Evolutionary conservation across 371 early-diverging fungal genomes (phyloP), one percentile per base, ranked within the genome.

Genomic region (Batkoa obscura): DNA sequence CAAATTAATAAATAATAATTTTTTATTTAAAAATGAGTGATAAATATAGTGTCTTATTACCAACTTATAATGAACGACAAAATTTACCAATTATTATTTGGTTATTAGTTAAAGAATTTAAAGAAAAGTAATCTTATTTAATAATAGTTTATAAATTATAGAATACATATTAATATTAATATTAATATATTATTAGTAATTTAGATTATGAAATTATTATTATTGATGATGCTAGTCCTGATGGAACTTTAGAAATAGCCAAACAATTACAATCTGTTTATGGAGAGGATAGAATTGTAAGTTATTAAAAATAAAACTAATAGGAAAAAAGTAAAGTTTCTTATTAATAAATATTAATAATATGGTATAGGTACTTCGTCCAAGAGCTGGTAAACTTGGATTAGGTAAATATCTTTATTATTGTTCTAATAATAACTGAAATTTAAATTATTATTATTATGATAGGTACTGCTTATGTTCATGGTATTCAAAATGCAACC

Each of bases 51-150:
- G 91, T 96, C 9, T 78, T 96, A 41, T 71, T 99, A 37, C 98
- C 99, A 35, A 99, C 99, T 39, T 98, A 98, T 74, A 98, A 99
- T 65, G 99, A 99, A 70, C 81, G 90, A 58, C 86, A 93, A 62
- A 98, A 98, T 69, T 73, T 98, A 62, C 90, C 90, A 42, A 85
- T 93, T 60, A 90, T 99, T 63, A 72, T 83, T 47, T 91, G 88
- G 84, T 69, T 98, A 57, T 68, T 98, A 42, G 80, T 81, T 35
- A 85, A 86, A 67, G 82, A 84, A 2, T 91, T 98, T 60, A 72
- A 75, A 43, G 84, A 88, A 62, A 65, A 88, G 80, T 80, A 65
- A 33, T 69, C 60, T 42, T 50, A 58, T 9, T 23, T 17, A 17
- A 3, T 53, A 37, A 6, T 15, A 38, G 9, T 37, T 38, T 38